Conservation (phyloP, 345 rosid species). For the Dipteronia dyeriana region DNA sequence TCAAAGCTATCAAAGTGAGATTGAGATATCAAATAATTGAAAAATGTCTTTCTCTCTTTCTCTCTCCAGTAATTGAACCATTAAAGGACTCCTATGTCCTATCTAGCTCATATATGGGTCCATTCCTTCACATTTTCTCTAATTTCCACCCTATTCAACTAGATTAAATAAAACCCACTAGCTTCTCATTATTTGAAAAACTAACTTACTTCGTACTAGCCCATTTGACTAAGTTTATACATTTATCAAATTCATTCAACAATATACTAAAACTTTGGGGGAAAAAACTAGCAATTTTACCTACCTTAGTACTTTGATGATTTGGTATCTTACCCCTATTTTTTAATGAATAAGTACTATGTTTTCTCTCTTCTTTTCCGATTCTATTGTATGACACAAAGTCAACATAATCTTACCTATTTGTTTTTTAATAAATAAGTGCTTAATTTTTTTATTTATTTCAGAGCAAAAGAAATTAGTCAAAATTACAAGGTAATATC, state of each 20-base stretch:
- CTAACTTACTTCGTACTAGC: not conserved
- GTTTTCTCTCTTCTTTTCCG: not conserved
- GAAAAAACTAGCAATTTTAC: not conserved
- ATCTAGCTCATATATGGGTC: constrained; percentile 30
- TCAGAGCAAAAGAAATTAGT: no score
- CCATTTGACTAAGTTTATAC: not conserved
- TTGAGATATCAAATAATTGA: not conserved
- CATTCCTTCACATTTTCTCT: constrained; percentile 5
- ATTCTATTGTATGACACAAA: not conserved
- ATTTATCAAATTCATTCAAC: not conserved
- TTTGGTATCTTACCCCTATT: not conserved
- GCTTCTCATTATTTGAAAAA: not conserved
- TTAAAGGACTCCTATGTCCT: constrained; percentile 9
- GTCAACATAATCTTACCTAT: not conserved
- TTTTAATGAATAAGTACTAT: no score
- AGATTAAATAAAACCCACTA: not conserved
- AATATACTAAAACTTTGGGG: not conserved
- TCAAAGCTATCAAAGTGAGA: not conserved
- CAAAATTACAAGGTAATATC: not conserved
- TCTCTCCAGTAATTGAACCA: constrained; percentile 29
- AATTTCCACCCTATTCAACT: not conserved
- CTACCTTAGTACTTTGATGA: not conserved
- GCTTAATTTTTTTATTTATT: no score
- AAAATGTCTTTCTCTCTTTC: not conserved
- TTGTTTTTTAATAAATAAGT: no score